Evolutionary conservation across 23 red algal species (phyloP).

Genomic region (Chondrus crispus): DNA sequence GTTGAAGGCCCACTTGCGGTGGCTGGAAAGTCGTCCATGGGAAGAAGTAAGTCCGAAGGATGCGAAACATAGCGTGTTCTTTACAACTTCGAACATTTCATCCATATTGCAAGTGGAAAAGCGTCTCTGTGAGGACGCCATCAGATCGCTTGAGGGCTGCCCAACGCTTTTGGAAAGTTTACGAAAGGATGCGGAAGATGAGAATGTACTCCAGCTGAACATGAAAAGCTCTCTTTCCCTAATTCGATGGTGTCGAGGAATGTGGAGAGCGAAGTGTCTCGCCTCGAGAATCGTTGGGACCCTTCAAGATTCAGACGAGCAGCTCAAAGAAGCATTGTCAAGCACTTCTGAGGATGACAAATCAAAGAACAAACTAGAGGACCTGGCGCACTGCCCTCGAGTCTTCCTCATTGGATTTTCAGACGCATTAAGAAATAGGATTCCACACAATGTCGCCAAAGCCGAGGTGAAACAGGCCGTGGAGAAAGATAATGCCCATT

Average conservation of each 20-base stretch:
- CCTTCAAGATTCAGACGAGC: constrained; percentile 15
- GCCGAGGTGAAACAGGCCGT: background rate
- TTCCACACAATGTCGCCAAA: background rate
- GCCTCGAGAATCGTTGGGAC: constrained; percentile 52
- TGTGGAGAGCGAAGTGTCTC: constrained; percentile 58
- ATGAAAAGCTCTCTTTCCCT: background rate
- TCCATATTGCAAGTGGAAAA: constrained; percentile 24
- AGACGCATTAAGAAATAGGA: background rate
- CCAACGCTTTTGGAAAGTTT: background rate
- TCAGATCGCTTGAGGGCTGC: constrained; percentile 37
- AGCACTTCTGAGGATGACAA: background rate
- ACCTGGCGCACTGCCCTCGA: background rate
- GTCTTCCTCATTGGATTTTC: constrained; percentile 30
- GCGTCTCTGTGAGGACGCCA: constrained; percentile 29
- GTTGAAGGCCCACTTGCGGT: constrained; percentile 53
- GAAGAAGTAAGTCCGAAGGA: background rate
- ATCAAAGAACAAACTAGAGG: background rate
- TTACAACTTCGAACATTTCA: constrained; percentile 31
- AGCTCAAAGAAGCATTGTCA: background rate
- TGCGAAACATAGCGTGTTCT: constrained; percentile 7
- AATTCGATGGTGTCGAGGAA: constrained; percentile 41
- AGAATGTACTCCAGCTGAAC: background rate
- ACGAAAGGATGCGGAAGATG: constrained; percentile 27
- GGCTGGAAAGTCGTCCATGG: constrained; percentile 61
- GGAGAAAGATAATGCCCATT: background rate